phyloP scores from a whole-genome alignment of 1,139 yeast species.

The Candida gigantensis region DNA sequence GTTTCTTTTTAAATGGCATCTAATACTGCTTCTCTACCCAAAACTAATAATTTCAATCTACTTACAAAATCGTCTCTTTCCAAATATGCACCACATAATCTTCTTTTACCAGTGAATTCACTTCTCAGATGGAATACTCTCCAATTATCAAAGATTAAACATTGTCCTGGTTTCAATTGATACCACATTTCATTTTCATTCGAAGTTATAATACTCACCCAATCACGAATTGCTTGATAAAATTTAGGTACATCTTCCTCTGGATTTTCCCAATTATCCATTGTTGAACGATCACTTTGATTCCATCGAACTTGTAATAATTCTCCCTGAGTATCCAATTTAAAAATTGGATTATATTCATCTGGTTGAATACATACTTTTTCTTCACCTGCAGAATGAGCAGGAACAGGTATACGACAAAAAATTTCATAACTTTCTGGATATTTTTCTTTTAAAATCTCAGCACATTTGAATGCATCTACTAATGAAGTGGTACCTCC shows the following conservation, averaged over 20 bases:
- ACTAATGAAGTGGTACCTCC: constrained; percentile 78
- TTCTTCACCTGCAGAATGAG: constrained; percentile 77
- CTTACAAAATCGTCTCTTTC: constrained; percentile 71
- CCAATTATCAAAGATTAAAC: constrained; percentile 76
- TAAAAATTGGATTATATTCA: constrained; percentile 61
- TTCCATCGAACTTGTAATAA: constrained; percentile 75
- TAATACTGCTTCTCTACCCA: constrained; percentile 54
- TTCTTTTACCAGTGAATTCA: constrained; percentile 66
- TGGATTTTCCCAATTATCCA: constrained; percentile 58
- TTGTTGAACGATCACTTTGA: constrained; percentile 70
- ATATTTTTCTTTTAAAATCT: constrained; percentile 43
- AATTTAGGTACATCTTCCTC: constrained; percentile 54
- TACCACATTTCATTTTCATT: constrained; percentile 55
- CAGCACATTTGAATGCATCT: constrained; percentile 69
- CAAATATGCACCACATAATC: constrained; percentile 78
- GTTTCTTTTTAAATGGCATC: constrained; percentile 22
- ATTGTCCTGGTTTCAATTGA: constrained; percentile 67
- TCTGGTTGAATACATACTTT: constrained; percentile 67
- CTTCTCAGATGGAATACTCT: constrained; percentile 73
- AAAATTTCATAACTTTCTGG: constrained; percentile 61
- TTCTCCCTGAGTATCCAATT: constrained; percentile 54
- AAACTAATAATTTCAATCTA: constrained; percentile 50
- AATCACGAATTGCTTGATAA: constrained; percentile 59
- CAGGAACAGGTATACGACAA: constrained; percentile 58
- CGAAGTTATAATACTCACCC: constrained; percentile 57